Evolutionary conservation across 169 alveolate species (phyloP).

Genomic region (Perkinsus olseni): DNA sequence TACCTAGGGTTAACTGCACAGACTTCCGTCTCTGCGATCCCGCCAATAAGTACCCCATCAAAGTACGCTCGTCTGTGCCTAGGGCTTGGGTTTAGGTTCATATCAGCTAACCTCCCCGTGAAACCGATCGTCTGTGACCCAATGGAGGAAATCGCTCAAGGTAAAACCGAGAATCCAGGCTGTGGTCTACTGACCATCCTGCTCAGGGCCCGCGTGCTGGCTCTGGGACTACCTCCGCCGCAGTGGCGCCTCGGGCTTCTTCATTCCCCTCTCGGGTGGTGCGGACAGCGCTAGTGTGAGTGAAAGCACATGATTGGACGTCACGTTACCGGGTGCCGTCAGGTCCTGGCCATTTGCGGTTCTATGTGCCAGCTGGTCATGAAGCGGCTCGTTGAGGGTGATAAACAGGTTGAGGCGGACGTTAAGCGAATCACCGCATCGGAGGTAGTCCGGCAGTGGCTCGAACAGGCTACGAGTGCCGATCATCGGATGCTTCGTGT

Average conservation of each 20-base stretch:
- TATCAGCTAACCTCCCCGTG: neutral
- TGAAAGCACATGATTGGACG: neutral
- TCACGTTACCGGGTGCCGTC: slow-evolving; percentile 1
- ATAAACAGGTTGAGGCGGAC: neutral
- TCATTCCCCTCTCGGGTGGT: slow-evolving; percentile 79
- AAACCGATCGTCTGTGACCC: slow-evolving; percentile 6
- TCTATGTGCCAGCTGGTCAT: slow-evolving; percentile 17
- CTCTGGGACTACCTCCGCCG: slow-evolving; percentile 57
- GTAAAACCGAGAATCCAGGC: neutral
- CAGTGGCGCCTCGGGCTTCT: slow-evolving; percentile 55
- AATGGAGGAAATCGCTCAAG: slow-evolving; percentile 41
- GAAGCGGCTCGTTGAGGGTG: neutral
- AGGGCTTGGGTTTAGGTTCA: neutral
- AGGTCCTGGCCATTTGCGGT: slow-evolving; percentile 17
- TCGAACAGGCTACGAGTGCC: neutral
- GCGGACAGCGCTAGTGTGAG: slow-evolving; percentile 48
- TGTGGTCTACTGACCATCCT: slow-evolving; percentile 15
- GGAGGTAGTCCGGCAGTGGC: neutral
- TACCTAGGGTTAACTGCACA: slow-evolving; percentile 8
- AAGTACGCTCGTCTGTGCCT: too few relatives aligned
- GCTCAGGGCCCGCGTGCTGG: slow-evolving; percentile 24
- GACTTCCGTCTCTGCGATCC: neutral
- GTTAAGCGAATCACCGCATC: neutral
- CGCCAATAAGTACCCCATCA: neutral
- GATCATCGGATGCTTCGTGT: too few relatives aligned